Conservation (phyloP, 768 basidiomycete genomes). For the Naganishia friedmannii region DNA sequence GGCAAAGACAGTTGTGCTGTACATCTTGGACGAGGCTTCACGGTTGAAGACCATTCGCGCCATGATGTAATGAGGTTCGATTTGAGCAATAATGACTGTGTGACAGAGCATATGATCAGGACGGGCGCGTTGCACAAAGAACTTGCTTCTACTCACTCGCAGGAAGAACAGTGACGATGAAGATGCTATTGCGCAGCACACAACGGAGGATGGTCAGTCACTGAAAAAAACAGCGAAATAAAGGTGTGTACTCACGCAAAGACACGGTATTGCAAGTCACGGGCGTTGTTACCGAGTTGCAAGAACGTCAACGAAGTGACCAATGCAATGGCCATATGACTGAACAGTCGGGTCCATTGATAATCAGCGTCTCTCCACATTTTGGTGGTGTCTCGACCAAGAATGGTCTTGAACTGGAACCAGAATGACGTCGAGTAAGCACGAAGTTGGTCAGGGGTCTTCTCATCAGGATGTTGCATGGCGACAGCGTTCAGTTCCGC, state of each 20-base stretch:
- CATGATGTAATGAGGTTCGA: slow-evolving; percentile 77
- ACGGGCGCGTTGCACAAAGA: background rate
- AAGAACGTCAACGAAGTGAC: slow-evolving; percentile 73
- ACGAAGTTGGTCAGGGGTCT: slow-evolving; percentile 32
- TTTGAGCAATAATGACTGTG: slow-evolving; percentile 73
- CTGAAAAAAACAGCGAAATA: slow-evolving; percentile 31
- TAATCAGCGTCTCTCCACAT: slow-evolving; percentile 75
- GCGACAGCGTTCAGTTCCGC: slow-evolving; percentile 53
- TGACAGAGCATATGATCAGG: slow-evolving; percentile 56
- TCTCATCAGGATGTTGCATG: slow-evolving; percentile 36
- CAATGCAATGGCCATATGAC: slow-evolving; percentile 59
- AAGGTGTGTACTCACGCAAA: slow-evolving; percentile 15
- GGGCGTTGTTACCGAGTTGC: slow-evolving; percentile 63
- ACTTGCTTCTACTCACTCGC: slow-evolving; percentile 50
- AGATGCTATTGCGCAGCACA: slow-evolving; percentile 50
- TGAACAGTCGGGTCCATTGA: slow-evolving; percentile 75
- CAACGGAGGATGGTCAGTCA: slow-evolving; percentile 59
- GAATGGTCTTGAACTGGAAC: slow-evolving; percentile 70
- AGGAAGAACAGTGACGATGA: slow-evolving; percentile 57
- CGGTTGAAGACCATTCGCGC: slow-evolving; percentile 58
- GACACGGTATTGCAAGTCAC: slow-evolving; percentile 70
- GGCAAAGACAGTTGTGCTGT: slow-evolving; percentile 80
- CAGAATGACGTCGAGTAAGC: slow-evolving; percentile 64
- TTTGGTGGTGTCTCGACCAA: slow-evolving; percentile 64
- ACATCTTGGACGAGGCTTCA: slow-evolving; percentile 79